phyloP scores from a whole-genome alignment of 192 early-diverging fungal genomes.

The Podila minutissima region DNA sequence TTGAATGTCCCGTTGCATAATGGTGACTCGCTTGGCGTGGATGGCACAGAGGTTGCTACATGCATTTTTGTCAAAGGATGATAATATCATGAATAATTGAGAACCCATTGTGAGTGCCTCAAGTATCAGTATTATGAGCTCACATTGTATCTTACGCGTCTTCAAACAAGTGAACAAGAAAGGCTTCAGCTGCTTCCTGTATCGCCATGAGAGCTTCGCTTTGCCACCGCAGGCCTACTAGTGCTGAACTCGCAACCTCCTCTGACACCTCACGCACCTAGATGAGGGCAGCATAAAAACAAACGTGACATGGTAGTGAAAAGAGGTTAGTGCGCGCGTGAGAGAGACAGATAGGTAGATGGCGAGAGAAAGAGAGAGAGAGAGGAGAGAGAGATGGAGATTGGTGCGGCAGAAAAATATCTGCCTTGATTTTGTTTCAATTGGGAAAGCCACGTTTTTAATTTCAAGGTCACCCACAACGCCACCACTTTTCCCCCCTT shows the following conservation, averaged over 20 bases:
- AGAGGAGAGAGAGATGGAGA: not conserved
- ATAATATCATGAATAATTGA: no score
- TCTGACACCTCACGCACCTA: not conserved
- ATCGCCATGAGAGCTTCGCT: constrained; percentile 25
- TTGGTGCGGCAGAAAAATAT: not conserved
- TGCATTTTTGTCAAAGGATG: not conserved
- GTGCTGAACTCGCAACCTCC: not conserved
- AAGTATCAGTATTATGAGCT: not conserved
- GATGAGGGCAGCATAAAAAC: not conserved
- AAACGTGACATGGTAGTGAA: not conserved
- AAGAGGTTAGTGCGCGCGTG: no score
- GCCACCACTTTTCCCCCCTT: not conserved
- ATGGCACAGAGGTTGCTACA: constrained; percentile 86
- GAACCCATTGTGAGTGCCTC: no score
- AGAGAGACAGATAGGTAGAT: not conserved
- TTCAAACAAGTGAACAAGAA: constrained; percentile 23
- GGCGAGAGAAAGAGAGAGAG: not conserved
- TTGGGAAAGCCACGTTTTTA: no score
- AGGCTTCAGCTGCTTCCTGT: constrained; percentile 30
- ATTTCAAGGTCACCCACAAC: not conserved
- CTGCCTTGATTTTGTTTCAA: not conserved
- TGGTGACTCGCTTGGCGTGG: constrained; percentile 90
- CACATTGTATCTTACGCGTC: constrained; percentile 15
- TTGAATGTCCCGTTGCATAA: constrained; percentile 92
- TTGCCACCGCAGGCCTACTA: constrained; percentile 17